Evolutionary conservation across 2,329 filamentous ascomycete genomes (phyloP).

Genomic region (Diaporthe vexans): DNA sequence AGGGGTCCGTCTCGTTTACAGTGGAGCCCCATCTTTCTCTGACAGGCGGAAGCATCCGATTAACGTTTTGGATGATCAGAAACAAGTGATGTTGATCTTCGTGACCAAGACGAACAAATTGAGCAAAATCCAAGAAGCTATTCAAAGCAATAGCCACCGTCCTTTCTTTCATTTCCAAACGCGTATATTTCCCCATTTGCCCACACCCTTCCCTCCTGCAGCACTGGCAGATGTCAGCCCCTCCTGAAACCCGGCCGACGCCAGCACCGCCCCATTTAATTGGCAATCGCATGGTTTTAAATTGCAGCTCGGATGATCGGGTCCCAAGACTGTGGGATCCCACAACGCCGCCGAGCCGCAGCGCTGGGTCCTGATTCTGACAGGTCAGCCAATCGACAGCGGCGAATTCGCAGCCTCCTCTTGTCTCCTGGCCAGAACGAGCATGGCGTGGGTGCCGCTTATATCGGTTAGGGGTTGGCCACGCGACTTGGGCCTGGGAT

Average conservation of each 20-base stretch:
- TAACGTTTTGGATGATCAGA: slow-evolving; percentile 20
- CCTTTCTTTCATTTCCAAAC: neutral
- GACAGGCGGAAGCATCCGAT: neutral
- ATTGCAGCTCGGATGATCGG: slow-evolving; percentile 36
- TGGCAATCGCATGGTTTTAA: slow-evolving; percentile 37
- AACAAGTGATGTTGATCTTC: slow-evolving; percentile 22
- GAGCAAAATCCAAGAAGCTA: neutral
- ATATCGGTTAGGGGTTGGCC: slow-evolving; percentile 28
- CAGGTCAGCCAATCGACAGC: slow-evolving; percentile 33
- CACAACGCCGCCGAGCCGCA: slow-evolving; percentile 29
- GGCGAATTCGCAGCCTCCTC: neutral
- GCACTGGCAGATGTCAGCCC: slow-evolving; percentile 21
- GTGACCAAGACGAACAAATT: slow-evolving; percentile 4
- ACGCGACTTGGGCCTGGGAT: slow-evolving; percentile 21
- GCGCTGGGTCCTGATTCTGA: slow-evolving; percentile 5
- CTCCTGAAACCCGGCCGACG: slow-evolving; percentile 35
- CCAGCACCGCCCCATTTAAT: slow-evolving; percentile 37
- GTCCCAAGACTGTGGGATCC: slow-evolving; percentile 2
- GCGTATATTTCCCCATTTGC: neutral
- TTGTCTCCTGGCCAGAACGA: slow-evolving; percentile 13
- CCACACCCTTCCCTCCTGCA: slow-evolving; percentile 23
- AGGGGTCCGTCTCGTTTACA: slow-evolving; percentile 27
- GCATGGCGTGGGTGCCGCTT: slow-evolving; percentile 23
- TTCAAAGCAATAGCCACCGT: neutral
- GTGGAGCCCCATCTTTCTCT: slow-evolving; percentile 35